A percentile compares a stretch with the other conserved stretches of the same genome.
Evolutionary conservation across 306 rosid species (phyloP).

Genomic region (Cicer chorassanicum): DNA sequence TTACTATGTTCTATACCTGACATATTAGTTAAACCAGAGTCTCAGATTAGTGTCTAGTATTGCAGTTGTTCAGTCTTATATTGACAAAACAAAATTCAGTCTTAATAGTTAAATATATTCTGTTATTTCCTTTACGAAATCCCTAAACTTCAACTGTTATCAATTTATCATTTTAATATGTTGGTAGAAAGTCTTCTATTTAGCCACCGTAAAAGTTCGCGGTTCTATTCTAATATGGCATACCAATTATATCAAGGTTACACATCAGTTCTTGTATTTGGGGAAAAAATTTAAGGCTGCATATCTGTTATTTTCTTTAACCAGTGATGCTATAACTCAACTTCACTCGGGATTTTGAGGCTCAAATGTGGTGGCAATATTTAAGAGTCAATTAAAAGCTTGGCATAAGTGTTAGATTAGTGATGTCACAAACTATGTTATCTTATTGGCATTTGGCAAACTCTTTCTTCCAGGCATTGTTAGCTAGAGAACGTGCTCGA

Average conservation of each 20-base stretch:
- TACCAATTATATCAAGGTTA: slow-evolving; percentile 3
- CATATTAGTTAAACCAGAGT: slow-evolving; percentile 9
- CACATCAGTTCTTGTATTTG: background rate
- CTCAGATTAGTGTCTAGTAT: slow-evolving; percentile 12
- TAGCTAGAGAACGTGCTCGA: slow-evolving; percentile 96
- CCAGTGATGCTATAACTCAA: background rate
- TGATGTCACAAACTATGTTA: slow-evolving; percentile 16
- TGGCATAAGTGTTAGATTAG: slow-evolving; percentile 10
- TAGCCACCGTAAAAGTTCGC: background rate
- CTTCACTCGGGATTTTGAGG: slow-evolving; percentile 20
- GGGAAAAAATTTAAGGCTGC: background rate
- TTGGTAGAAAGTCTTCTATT: slow-evolving; percentile 25
- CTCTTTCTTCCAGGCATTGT: slow-evolving; percentile 72
- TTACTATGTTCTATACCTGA: slow-evolving; percentile 16
- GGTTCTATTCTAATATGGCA: slow-evolving; percentile 22
- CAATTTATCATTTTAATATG: slow-evolving; percentile 38
- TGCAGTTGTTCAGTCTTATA: slow-evolving; percentile 12
- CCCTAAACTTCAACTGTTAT: slow-evolving; percentile 24
- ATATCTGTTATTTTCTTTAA: slow-evolving; percentile 18
- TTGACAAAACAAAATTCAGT: background rate
- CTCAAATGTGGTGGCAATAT: slow-evolving; percentile 12
- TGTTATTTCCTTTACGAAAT: slow-evolving; percentile 18
- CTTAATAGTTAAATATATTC: background rate
- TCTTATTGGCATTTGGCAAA: slow-evolving; percentile 35
- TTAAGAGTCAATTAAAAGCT: slow-evolving; percentile 21